These are phyloP conservation scores for Pyrrhoderma noxium DNA, from an alignment of 1,284 basidiomycete species.

Conservation along the genomic window DNA sequence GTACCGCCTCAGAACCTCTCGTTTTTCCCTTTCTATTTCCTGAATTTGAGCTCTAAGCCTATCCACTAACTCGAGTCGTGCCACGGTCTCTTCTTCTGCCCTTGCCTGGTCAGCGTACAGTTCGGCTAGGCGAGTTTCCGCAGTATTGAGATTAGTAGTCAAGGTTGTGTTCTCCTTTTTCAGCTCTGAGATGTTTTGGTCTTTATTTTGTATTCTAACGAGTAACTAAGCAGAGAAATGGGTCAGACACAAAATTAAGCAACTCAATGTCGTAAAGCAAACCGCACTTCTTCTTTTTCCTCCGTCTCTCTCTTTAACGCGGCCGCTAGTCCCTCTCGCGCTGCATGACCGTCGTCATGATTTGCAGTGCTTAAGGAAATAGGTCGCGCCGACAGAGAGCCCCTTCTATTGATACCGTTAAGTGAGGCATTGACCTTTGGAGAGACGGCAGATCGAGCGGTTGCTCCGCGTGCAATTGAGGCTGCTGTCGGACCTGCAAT, in stretches of 20 bases:
- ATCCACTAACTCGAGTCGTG: conserved; percentile 70
- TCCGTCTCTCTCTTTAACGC: conserved; percentile 70
- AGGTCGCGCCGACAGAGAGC: conserved; percentile 28
- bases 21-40: conserved; percentile 75
- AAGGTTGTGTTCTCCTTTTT: conserved; percentile 57
- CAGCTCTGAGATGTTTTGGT: conserved; percentile 55
- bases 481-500: conserved; percentile 27
- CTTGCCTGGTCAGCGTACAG: conserved; percentile 72
- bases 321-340: conserved; percentile 45
- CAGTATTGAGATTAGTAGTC: conserved; percentile 51
- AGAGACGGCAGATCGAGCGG: conserved; percentile 44
- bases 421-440: conserved; percentile 25
- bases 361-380: conserved; percentile 27
- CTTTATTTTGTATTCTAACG: conserved; percentile 68
- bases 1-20: conserved; percentile 69
- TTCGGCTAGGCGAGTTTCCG: conserved; percentile 64
- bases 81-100: conserved; percentile 67
- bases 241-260: conserved; percentile 12
- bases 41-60: conserved; percentile 70
- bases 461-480: conserved; percentile 34
- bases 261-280: conserved; percentile 20
- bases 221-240: conserved; percentile 52
- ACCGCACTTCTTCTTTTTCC: conserved; percentile 63
- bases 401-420: conserved; percentile 13
- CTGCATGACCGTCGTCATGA: conserved; percentile 30